A percentile compares a stretch with the other conserved stretches of the same genome.
Conservation (phyloP, 441 rosid genomes). For the Erodium moschatum region DNA sequence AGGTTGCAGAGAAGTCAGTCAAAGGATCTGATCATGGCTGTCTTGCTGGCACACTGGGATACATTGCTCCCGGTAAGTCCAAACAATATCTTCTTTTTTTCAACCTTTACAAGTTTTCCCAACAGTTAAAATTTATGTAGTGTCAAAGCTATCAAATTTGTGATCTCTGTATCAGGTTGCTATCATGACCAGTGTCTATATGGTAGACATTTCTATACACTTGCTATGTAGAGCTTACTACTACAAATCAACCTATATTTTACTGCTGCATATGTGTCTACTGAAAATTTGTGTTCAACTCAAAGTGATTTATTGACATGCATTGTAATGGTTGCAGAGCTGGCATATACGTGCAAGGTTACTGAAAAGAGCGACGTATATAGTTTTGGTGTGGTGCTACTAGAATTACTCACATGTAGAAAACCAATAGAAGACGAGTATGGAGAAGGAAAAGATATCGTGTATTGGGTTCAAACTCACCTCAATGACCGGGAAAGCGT, state of each 20-base stretch:
- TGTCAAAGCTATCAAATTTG: background rate
- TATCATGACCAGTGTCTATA: too few relatives aligned
- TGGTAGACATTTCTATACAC: too few relatives aligned
- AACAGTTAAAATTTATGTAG: background rate
- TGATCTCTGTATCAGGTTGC: background rate
- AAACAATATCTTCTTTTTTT: background rate
- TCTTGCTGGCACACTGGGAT: slow-evolving; percentile 79
- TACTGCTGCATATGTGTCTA: too few relatives aligned
- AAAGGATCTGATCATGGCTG: slow-evolving; percentile 39
- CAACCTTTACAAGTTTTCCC: too few relatives aligned
- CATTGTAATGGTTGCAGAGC: slow-evolving; percentile 36
- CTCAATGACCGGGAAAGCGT: slow-evolving; percentile 42
- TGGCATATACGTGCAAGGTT: slow-evolving; percentile 57
- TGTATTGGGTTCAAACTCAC: slow-evolving; percentile 51
- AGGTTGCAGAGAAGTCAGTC: slow-evolving; percentile 41
- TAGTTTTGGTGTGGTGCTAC: slow-evolving; percentile 75
- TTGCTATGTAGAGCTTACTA: too few relatives aligned
- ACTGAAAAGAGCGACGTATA: slow-evolving; percentile 71
- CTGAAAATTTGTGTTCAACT: too few relatives aligned
- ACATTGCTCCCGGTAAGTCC: slow-evolving; percentile 79
- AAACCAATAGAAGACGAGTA: slow-evolving; percentile 55
- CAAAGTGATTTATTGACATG: background rate
- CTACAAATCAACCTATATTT: too few relatives aligned
- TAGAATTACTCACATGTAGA: slow-evolving; percentile 54
- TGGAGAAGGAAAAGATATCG: slow-evolving; percentile 72